Evolutionary conservation across 108 stramenopile genomes (phyloP), one percentile per base, ranked within the genome.

Genomic region (Schizochytrium sp.): DNA sequence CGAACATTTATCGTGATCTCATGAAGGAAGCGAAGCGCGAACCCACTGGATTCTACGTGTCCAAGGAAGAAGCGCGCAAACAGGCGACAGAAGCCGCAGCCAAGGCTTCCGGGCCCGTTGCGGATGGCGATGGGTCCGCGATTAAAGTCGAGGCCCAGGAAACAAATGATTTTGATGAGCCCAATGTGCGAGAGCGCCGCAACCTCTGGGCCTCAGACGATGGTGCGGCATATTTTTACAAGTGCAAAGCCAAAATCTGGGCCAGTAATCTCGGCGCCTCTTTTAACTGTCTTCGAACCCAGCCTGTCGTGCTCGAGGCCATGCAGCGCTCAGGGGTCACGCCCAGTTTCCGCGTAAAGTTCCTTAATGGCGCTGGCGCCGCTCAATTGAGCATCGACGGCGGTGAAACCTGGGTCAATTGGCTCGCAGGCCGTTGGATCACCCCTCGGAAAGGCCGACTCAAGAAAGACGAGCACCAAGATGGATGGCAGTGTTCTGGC

Each of bases 1-100:
- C 43, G 10, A 60, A 60, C 60, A 88, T 88, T 60, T 88, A 88
- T 60, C 58, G 58, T 14, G 87, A 88, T 14, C 60, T 88, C 21
- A 88, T 88, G 87, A 8, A 58, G 21, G 58, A 58, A 41, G 87
- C 87, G 41, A 60, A 60, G 12, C 58, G 60, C 47, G 76, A 83
- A 23, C 76, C 76, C 14, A 83, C 51, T 1, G 51, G 51, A 12
- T 53, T 83, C 2, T 83, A 83, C 23, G n/a, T 16, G 10, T 83
- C 76, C 16, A 83, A 53, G 3, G 76, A 47, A 47, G 76, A 83
- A 53, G 76, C 76, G 63, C 63, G 58, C 58, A 59, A 69, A 69
- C 25, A 23, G 63, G 63, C 25, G 63, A 3, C n/a, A 59, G n/a
- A 59, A 23, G n/a, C 19, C 19, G 58, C 19, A 59, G n/a, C 58